Conservation (phyloP, 2,329 filamentous ascomycete species). For the Byssochlamys sp. region DNA sequence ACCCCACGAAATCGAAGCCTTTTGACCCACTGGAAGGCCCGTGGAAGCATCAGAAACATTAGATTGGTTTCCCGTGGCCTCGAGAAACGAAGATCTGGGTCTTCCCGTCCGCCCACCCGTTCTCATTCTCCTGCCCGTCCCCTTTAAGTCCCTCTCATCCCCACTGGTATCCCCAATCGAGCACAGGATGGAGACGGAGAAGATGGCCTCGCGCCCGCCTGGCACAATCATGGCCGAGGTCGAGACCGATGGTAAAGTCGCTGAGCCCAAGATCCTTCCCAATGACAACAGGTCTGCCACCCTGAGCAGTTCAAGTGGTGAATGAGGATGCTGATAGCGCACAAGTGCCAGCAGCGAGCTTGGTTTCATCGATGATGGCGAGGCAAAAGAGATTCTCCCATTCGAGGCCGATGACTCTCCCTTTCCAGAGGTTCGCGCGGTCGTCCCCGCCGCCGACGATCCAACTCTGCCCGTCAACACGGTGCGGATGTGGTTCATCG, state of each 20-base stretch:
- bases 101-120: background rate
- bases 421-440: conserved; percentile 30
- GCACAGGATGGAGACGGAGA: background rate
- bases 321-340: background rate
- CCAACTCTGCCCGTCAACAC: conserved; percentile 23
- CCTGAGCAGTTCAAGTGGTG: background rate
- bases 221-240: background rate
- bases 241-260: background rate
- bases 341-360: conserved; percentile 7
- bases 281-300: background rate
- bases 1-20: background rate
- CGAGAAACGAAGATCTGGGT: background rate
- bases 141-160: background rate
- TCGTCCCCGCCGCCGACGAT: conserved; percentile 25
- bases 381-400: conserved; percentile 23
- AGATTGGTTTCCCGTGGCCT: background rate
- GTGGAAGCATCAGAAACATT: background rate
- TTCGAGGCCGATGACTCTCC: conserved; percentile 31
- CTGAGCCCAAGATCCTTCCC: background rate
- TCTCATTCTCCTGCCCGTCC: background rate
- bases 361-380: conserved; percentile 20
- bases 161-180: background rate
- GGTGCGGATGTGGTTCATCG: conserved; percentile 29
- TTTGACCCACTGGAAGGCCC: background rate
- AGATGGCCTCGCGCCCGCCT: background rate